phyloP scores from a whole-genome alignment of 129 eudicot genomes.

The Artemisia argyi region DNA sequence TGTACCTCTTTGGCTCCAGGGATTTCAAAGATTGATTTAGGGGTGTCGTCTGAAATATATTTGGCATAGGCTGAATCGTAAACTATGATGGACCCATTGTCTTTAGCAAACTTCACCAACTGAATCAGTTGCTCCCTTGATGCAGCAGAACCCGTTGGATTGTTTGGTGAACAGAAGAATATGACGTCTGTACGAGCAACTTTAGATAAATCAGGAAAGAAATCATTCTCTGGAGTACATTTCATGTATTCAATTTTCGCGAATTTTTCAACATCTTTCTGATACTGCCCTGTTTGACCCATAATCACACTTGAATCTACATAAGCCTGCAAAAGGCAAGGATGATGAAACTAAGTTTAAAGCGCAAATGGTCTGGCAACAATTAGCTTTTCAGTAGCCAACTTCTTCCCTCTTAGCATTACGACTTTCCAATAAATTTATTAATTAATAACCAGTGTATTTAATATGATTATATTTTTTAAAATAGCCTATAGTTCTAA shows the following conservation, averaged over 20 bases:
- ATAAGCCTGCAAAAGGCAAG: slow-evolving; percentile 63
- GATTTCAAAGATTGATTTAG: slow-evolving; percentile 88
- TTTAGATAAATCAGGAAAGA: slow-evolving; percentile 84
- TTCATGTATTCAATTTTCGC: slow-evolving; percentile 85
- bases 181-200: slow-evolving; percentile 81
- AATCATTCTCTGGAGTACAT: slow-evolving; percentile 92
- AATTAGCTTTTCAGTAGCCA: background rate
- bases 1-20: slow-evolving; percentile 94
- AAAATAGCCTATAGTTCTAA: background rate
- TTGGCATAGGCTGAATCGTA: slow-evolving; percentile 95
- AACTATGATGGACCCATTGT: slow-evolving; percentile 84
- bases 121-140: slow-evolving; percentile 78
- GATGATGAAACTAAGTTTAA: slow-evolving; percentile 2
- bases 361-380: background rate
- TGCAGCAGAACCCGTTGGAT: slow-evolving; percentile 97
- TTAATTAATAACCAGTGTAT: background rate
- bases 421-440: background rate
- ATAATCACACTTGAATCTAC: slow-evolving; percentile 93
- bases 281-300: slow-evolving; percentile 87
- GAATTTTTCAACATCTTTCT: slow-evolving; percentile 65
- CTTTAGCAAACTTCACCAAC: slow-evolving; percentile 86
- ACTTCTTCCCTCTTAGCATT: slow-evolving; percentile 8
- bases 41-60: slow-evolving; percentile 84
- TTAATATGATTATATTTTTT: background rate
- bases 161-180: slow-evolving; percentile 95